Conservation (phyloP, 371 early-diverging fungal genomes). For the Batkoa obscura region DNA sequence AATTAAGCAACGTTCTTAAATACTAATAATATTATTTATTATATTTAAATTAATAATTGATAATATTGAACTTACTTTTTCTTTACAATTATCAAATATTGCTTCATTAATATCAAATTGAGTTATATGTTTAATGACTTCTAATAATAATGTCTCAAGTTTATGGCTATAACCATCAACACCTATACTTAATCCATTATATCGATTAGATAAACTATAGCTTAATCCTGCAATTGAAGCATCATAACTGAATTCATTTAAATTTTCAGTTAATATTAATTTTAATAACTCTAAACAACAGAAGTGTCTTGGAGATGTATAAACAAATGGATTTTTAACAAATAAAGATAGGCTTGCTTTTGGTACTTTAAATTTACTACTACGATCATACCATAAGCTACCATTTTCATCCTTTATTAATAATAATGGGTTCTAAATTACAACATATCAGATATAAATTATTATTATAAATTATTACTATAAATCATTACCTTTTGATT, state of each 20-base stretch:
- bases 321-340: constrained; percentile 8
- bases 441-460: background rate
- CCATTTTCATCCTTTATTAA: background rate
- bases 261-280: constrained; percentile 53
- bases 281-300: constrained; percentile 42
- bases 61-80: constrained; percentile 15
- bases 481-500: background rate
- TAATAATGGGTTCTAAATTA: background rate
- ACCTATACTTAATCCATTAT: constrained; percentile 44
- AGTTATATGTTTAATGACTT: constrained; percentile 48
- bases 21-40: too few species aligned
- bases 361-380: background rate
- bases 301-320: constrained; percentile 18
- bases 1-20: too few species aligned
- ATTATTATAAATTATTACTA: background rate
- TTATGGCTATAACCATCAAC: constrained; percentile 77
- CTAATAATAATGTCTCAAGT: constrained; percentile 39
- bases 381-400: background rate
- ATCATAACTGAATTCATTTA: constrained; percentile 70
- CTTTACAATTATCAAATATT: constrained; percentile 55
- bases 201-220: constrained; percentile 42
- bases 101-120: constrained; percentile 34
- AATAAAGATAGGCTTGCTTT: constrained; percentile 12
- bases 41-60: background rate
- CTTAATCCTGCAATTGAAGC: constrained; percentile 71